These are phyloP conservation scores for Novymonas esmeraldas DNA, from an alignment of 208 protist species.

Conservation along the genomic window DNA sequence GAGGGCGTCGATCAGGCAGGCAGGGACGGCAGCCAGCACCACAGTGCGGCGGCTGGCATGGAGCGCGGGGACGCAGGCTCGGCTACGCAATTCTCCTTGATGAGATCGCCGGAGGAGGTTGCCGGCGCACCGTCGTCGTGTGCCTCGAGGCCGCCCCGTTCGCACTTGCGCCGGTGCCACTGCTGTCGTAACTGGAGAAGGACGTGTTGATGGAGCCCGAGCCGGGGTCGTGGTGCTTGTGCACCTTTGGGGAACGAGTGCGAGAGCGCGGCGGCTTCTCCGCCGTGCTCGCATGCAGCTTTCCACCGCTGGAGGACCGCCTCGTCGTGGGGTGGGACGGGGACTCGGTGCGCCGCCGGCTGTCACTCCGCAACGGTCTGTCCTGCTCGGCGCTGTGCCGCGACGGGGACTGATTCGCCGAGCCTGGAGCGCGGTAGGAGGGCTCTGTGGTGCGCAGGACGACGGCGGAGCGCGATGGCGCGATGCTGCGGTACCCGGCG, in stretches of 20 bases:
- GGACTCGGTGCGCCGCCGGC: conserved; percentile 26
- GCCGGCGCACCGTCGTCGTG: conserved; percentile 37
- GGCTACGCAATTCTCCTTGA: conserved; percentile 36
- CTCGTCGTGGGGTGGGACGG: conserved; percentile 12
- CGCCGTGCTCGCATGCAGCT: not conserved
- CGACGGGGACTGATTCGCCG: conserved; percentile 17
- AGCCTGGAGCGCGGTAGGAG: conserved; percentile 5
- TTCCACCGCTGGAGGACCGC: conserved; percentile 13
- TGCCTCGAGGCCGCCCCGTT: conserved; percentile 24
- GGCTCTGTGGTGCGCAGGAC: conserved; percentile 11
- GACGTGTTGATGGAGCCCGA: conserved; percentile 18
- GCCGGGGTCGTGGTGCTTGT: conserved; percentile 17
- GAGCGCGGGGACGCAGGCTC: not conserved
- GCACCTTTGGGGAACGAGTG: conserved; percentile 26
- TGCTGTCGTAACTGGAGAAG: conserved; percentile 24
- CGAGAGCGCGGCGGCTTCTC: conserved; percentile 10
- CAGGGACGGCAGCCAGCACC: not conserved
- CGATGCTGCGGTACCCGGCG: conserved; percentile 61
- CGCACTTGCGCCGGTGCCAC: conserved; percentile 4
- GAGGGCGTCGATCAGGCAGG: not conserved
- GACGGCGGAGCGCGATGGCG: conserved; percentile 43
- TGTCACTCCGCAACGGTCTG: conserved; percentile 15
- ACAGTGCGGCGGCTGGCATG: no score
- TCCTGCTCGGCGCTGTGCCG: not conserved
- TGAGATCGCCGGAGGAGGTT: conserved; percentile 52